Percentiles rank a stretch among this genome's conserved stretches.
phyloP scores from a whole-genome alignment of 352 stramenopile species.

The Phytophthora meadii region DNA sequence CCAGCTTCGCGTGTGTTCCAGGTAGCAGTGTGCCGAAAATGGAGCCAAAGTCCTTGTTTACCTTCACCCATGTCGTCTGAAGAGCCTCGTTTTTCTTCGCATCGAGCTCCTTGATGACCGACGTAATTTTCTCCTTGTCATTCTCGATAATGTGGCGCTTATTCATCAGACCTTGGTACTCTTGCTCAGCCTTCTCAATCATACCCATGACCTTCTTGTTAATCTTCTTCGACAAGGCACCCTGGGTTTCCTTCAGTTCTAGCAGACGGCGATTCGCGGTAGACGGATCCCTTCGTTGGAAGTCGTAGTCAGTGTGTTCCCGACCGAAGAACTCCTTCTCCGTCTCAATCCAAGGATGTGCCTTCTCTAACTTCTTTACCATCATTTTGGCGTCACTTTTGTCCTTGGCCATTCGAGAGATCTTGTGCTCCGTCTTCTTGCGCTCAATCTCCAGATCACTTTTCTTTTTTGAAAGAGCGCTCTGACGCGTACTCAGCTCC shows the following conservation, averaged over 20 bases:
- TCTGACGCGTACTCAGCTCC: slow-evolving; percentile 84
- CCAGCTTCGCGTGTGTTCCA: slow-evolving; percentile 97
- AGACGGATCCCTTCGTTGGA: slow-evolving; percentile 88
- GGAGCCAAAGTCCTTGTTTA: slow-evolving; percentile 99
- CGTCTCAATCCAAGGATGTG: slow-evolving; percentile 97
- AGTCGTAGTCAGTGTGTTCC: slow-evolving; percentile 98
- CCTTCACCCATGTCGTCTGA: slow-evolving; percentile 98
- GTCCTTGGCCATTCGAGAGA: slow-evolving; percentile 93
- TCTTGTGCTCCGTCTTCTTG: slow-evolving; percentile 96
- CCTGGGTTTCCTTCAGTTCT: slow-evolving; percentile 94
- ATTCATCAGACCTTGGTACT: slow-evolving; percentile 98
- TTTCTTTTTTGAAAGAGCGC: slow-evolving; percentile 85
- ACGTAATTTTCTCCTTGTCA: slow-evolving; percentile 99
- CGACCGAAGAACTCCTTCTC: slow-evolving; percentile 98
- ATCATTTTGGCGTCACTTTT: slow-evolving; percentile 89
- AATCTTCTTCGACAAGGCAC: slow-evolving; percentile 96
- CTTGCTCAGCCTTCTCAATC: slow-evolving; percentile 99
- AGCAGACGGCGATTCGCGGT: slow-evolving; percentile 89
- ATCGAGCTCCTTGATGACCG: slow-evolving; percentile 99
- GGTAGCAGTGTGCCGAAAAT: slow-evolving; percentile 99
- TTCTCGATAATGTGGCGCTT: slow-evolving; percentile 99
- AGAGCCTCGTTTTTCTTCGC: slow-evolving; percentile 98
- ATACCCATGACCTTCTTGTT: slow-evolving; percentile 99
- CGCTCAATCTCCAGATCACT: slow-evolving; percentile 92
- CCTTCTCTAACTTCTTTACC: slow-evolving; percentile 93